Conservation (phyloP, 169 alveolate species). For the Neospora caninum region DNA sequence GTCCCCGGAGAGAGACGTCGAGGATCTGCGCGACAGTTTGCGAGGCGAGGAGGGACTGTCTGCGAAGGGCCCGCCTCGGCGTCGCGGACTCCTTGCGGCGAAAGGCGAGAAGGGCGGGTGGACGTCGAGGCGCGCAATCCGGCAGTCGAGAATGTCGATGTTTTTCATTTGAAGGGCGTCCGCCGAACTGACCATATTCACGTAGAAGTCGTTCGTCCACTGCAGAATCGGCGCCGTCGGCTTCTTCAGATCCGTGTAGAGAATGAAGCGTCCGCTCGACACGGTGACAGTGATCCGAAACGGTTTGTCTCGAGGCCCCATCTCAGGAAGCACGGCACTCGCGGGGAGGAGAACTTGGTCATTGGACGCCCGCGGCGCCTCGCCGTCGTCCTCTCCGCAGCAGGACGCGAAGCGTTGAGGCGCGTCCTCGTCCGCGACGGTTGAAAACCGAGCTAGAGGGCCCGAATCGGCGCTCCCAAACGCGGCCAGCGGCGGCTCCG, state of each 20-base stretch:
- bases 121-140: conserved; percentile 28
- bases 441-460: not conserved
- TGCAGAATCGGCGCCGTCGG: conserved; percentile 73
- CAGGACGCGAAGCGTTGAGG: not conserved
- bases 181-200: conserved; percentile 53
- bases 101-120: not conserved
- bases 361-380: not conserved
- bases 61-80: not conserved
- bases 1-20: not conserved
- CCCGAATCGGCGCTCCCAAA: not conserved
- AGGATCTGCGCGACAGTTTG: not conserved
- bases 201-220: conserved; percentile 74
- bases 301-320: conserved; percentile 23
- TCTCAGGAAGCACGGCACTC: conserved; percentile 15
- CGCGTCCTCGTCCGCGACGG: not conserved
- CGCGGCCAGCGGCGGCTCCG: not conserved
- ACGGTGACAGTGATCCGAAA: conserved; percentile 55
- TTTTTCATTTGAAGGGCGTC: conserved; percentile 1
- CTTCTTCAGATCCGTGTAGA: conserved; percentile 73
- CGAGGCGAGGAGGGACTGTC: not conserved
- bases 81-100: not conserved
- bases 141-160: conserved; percentile 14
- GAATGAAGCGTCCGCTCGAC: conserved; percentile 68
- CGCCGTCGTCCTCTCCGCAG: not conserved
- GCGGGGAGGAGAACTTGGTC: not conserved